Evolutionary conservation across 2,329 filamentous ascomycete genomes (phyloP), one percentile per base, ranked within the genome.

Genomic region (Cladosporium sp.): DNA sequence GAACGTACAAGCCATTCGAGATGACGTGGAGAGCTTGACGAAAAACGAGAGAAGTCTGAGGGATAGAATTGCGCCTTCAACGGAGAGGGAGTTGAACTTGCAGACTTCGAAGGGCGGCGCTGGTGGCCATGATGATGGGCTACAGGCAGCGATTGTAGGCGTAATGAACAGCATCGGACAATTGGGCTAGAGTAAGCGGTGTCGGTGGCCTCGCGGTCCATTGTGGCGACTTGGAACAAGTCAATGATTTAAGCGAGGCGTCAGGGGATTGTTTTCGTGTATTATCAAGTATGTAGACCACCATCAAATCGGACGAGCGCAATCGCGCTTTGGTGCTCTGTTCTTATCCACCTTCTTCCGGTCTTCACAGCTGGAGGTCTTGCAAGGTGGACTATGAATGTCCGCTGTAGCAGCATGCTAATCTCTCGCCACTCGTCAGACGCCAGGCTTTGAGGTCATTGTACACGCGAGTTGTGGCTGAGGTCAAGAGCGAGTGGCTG

Each of bases 11-110:
- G 83, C 83, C 1, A 85, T 96, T 56, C 85, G 90, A 69, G 93
- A 96, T 75, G 92, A 95, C 72, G 86, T 96, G 5, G 92, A 96
- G 70, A 91, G 91, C 84, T 80, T 97, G 40, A 84, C 87, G 31
- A 88, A 88, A 62, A 71, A 69, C 37, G 85, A 88, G 66, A 87
- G 87, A 69, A 80, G 89, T 64, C 80, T 97, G 65, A 85, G 89
- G 62, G 89, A 92, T 69, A 84, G 91, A 31, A 85, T 97, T 57
- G 82, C 93, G 60, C 88, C 93, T 0, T 26, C 31, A 21, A 83
- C 61, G 0, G 61, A 63, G 28, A 37, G 35, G 5, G 61, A 63
- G 18, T 37, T 55, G 50, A 18, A 28, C 16, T 26, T 63, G 37
- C 61, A 63, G 35, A 28, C 16, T 35, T 35, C 26, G 5, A 63